Evolutionary conservation across 257 asterid species (phyloP).

Genomic region (Ilex asprella): DNA sequence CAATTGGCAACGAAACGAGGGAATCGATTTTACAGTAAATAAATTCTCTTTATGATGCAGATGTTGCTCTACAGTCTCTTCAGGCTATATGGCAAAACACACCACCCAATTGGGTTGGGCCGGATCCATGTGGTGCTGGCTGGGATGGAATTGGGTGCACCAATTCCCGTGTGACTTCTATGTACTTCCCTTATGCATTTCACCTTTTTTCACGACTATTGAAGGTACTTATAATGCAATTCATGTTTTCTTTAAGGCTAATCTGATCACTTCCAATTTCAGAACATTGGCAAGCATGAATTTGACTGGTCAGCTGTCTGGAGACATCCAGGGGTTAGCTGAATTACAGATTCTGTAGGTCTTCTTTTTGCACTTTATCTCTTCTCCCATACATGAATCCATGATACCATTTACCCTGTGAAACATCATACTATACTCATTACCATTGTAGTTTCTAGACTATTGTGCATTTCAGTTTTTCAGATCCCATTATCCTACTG

Average conservation of each 20-base stretch:
- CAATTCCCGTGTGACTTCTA: slow-evolving; percentile 34
- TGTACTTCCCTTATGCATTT: slow-evolving; percentile 26
- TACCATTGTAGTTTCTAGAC: too few species aligned
- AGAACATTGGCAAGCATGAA: slow-evolving; percentile 58
- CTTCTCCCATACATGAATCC: neutral
- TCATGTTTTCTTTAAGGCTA: neutral
- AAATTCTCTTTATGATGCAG: slow-evolving; percentile 32
- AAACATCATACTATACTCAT: too few species aligned
- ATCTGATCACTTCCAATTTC: slow-evolving; percentile 17
- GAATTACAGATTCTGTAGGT: slow-evolving; percentile 73
- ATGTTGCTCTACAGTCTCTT: slow-evolving; percentile 36
- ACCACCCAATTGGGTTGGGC: slow-evolving; percentile 64
- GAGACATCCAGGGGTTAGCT: slow-evolving; percentile 53
- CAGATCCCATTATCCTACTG: too few species aligned
- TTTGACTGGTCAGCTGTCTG: slow-evolving; percentile 55
- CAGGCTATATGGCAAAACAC: slow-evolving; percentile 38
- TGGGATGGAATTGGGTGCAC: slow-evolving; percentile 71
- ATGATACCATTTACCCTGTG: neutral
- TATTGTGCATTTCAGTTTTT: too few species aligned
- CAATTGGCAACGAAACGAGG: neutral
- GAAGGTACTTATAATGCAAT: neutral
- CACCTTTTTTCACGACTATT: neutral
- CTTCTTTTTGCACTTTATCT: slow-evolving; percentile 6
- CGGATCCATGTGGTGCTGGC: slow-evolving; percentile 57
- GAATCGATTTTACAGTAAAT: slow-evolving; percentile 1